A percentile compares a stretch with the other conserved stretches of the same genome.
Evolutionary conservation across 1,139 yeast species (phyloP).

Genomic region (Kodamaea plutei): DNA sequence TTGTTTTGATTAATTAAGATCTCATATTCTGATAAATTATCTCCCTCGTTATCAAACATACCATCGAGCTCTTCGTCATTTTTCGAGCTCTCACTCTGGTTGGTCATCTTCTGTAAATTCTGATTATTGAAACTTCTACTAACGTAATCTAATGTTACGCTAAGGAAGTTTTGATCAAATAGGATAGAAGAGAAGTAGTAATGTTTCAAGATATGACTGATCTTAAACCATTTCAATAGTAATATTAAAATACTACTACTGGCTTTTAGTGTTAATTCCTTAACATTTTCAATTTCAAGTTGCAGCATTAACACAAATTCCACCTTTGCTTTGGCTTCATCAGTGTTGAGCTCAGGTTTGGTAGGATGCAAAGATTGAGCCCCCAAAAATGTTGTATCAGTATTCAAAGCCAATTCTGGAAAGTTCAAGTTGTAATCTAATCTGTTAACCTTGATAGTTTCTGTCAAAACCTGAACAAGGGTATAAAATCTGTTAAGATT

Average conservation of each 20-base stretch:
- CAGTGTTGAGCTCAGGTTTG: constrained; percentile 5
- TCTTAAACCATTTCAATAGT: constrained; percentile 73
- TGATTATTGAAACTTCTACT: constrained; percentile 36
- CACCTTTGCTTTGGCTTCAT: constrained; percentile 20
- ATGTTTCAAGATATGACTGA: constrained; percentile 70
- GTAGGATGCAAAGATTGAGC: constrained; percentile 8
- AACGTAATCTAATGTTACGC: constrained; percentile 31
- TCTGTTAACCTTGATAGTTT: constrained; percentile 52
- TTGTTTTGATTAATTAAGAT: constrained; percentile 33
- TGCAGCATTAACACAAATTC: constrained; percentile 33
- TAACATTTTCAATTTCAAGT: constrained; percentile 54
- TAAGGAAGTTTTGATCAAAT: constrained; percentile 66
- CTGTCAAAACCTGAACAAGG: constrained; percentile 58
- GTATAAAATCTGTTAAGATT: constrained; percentile 57
- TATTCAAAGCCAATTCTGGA: constrained; percentile 38
- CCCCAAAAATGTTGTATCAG: constrained; percentile 26
- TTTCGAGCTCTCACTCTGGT: constrained; percentile 5
- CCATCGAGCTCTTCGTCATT: constrained; percentile 7
- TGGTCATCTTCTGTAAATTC: constrained; percentile 25
- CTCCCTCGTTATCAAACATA: constrained; percentile 14
- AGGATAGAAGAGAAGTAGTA: constrained; percentile 70
- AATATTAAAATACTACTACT: constrained; percentile 51
- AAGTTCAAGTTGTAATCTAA: constrained; percentile 33
- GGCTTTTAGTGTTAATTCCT: constrained; percentile 64
- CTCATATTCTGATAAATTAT: constrained; percentile 32